Evolutionary conservation across 192 early-diverging fungal species (phyloP), one percentile per base, ranked within the genome.

Genomic region (Coemansia sp.): DNA sequence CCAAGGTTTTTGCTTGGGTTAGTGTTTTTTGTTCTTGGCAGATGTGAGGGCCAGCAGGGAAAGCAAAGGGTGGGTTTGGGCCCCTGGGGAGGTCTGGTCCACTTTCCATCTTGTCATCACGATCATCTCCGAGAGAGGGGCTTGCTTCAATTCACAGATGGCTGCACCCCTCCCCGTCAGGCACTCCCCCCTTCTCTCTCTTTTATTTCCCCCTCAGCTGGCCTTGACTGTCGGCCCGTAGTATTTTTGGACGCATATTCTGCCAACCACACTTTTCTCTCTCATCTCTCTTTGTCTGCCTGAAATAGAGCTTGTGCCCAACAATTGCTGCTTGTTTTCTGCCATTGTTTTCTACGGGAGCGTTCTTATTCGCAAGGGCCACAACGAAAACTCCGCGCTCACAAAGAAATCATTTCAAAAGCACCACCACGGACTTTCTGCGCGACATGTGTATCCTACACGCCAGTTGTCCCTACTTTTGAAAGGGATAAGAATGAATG

Each of bases 291-390:
- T 53, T 56, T 28, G n/a, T 31, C 53, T 25, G 28, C 53, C 53
- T 56, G 53, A 56, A 29, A 56, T 56, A 56, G 53, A 56, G 53
- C 48, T 49, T 49, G 48, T n/a, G 48, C 16, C 29, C 31, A 56
- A 56, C 53, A 56, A 56, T 56, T 25, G 53, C n/a, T n/a, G 51
- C 25, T 15, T 15, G 45, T 46, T 13, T 46, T 29, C 28, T 26
- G 51, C 51, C 51, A 56, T 56, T 56, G 53, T 56, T 56, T 56
- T 34, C 31, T 34, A 56, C 53, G 4, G 31, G 53, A 6, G 26
- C 23, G 21, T 49, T 49, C 46, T 5, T 49, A 4, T 49, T 7
- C 43, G 33, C 33, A 8, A 34, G 13, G 42, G 42, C 42, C 42
- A 45, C 42, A 18, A 49, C 7, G 23, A 20, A 49, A 42, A 25